Conservation (phyloP, 768 basidiomycete genomes). For the Lactifluus hygrophoroides region DNA sequence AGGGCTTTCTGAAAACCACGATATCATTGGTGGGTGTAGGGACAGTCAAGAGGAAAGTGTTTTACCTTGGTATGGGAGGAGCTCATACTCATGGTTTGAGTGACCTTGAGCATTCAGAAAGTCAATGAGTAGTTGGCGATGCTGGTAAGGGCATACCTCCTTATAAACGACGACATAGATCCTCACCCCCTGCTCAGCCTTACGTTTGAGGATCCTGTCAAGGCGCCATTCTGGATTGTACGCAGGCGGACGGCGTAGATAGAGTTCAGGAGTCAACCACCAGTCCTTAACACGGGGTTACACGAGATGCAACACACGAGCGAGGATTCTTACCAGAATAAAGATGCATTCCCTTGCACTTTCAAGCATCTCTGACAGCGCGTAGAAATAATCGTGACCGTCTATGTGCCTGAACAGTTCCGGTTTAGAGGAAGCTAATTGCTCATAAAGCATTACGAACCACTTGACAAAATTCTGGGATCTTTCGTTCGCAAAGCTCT, state of each 20-base stretch:
- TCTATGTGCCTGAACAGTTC: conserved; percentile 62
- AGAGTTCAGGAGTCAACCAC: conserved; percentile 95
- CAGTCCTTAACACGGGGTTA: conserved; percentile 45
- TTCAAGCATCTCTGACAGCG: conserved; percentile 83
- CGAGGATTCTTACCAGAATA: conserved; percentile 49
- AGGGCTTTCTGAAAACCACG: conserved; percentile 45
- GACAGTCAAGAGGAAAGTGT: not conserved
- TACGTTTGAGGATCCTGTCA: conserved; percentile 74
- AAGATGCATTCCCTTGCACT: conserved; percentile 77
- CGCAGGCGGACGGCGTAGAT: conserved; percentile 87
- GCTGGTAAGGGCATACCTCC: conserved; percentile 43
- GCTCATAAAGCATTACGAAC: conserved; percentile 31
- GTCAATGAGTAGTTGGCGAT: not conserved
- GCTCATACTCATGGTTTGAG: conserved; percentile 84
- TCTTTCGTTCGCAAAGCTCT: conserved; percentile 73
- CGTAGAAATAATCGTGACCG: conserved; percentile 97
- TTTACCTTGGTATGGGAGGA: conserved; percentile 75
- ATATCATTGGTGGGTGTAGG: not conserved
- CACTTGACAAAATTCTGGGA: conserved; percentile 74
- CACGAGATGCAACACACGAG: not conserved
- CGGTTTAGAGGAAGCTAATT: not conserved
- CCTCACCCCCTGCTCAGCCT: conserved; percentile 89
- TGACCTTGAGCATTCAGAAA: conserved; percentile 43
- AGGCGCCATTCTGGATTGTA: conserved; percentile 81
- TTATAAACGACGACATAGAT: conserved; percentile 92